Evolutionary conservation across 768 basidiomycete genomes (phyloP), one percentile per base, ranked within the genome.

Genomic region (Auriculariales sp.): DNA sequence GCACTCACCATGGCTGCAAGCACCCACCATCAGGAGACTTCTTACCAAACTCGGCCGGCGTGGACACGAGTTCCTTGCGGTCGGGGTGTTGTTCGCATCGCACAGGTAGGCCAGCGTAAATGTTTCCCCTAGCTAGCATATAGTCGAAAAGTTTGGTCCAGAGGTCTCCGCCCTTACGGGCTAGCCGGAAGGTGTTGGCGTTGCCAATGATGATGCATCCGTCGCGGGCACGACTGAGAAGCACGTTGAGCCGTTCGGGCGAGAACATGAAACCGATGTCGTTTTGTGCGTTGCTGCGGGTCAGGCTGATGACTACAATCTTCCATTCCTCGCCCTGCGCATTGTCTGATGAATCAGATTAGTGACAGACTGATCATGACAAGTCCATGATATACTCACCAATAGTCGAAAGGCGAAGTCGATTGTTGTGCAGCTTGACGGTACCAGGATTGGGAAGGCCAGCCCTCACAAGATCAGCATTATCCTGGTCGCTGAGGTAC

Each of bases 181-280:
- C 66, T 1, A 67, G 61, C 46, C 61, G 58, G 62, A 83, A 84
- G 0, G 82, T 84, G 4, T 68, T 53, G 0, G 72, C 63, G 52
- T 83, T 82, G 1, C 83, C 82, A 11, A 85, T 69, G 59, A 85
- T 68, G 49, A 84, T 77, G 15, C 82, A 63, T 0, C 71, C 78
- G 56, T 83, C 64, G 0, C 82, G 72, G 12, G 82, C 78, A 12
- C 83, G 74, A 3, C 82, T 84, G 14, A 85, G 65, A 0, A 85
- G 65, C 5, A 85, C 82, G 48, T 82, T 85, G 24, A 84, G n/a
- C n/a, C n/a, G n/a, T n/a, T n/a, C n/a, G n/a, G n/a, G n/a, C n/a
- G n/a, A n/a, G n/a, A n/a, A n/a, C 81, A 85, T 82, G 63, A 85
- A 84, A 0, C 83, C 81, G 22, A 84, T 83, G 50, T 77, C 72